Evolutionary conservation across 345 rosid species (phyloP), one percentile per base, ranked within the genome.

Genomic region (Balakata baccata): DNA sequence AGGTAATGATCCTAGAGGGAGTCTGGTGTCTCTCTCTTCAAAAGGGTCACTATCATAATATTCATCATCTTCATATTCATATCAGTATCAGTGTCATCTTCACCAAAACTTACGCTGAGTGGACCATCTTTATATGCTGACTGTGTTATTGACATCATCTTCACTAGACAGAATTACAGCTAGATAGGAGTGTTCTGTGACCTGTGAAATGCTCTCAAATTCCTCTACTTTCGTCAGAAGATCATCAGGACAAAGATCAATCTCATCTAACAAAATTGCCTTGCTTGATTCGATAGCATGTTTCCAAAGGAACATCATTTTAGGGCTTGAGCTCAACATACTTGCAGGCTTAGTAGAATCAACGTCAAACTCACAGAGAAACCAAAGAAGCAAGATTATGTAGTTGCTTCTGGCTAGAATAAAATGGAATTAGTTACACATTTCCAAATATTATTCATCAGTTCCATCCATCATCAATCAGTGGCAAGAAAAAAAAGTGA

Each of bases 251-350:
- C 85, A 79, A 18, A 88, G 84, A 78, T 84, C 68, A 16, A 78
- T 77, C 76, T 87, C 84, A 60, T 88, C 89, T 64, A 90, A 81
- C 70, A 89, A 34, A 63, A 87, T 71, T 11, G 98, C 96, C 78
- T 89, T 92, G 69, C 81, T 88, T 34, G 89, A 85, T 59, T 88
- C 92, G 12, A 89, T 68, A 1, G 97, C 96, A 29, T 79, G 84
- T 73, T 86, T 77, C 98, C 98, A 92, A 12, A 87, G 82, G 34
- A 87, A 86, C 75, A 84, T 81, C 98, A 90, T 92, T 85, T 90
- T 87, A 53, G 93, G 93, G 84, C 91, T 89, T 61, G 91, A 90
- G 61, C 78, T 81, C 73, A 79, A 82, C 38, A 62, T 67, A 65
- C 72, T 77, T 41, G 66, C 59, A 56, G 74, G 74, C n/a, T 76